phyloP scores from a whole-genome alignment of 2,329 filamentous ascomycete genomes.

The Talaromyces marneffei region DNA sequence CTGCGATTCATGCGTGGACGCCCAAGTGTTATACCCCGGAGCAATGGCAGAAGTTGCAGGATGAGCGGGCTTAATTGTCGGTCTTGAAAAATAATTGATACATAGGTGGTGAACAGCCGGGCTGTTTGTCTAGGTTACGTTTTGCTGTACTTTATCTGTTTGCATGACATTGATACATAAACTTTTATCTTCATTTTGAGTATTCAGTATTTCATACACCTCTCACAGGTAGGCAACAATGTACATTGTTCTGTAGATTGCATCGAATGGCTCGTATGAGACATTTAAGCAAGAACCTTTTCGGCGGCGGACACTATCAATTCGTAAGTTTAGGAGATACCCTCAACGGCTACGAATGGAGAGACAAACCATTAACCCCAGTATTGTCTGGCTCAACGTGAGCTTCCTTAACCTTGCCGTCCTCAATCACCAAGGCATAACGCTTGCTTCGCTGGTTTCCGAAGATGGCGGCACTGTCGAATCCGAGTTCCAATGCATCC shows the following conservation, averaged over 20 bases:
- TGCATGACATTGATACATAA: background rate
- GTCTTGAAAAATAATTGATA: background rate
- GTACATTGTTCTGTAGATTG: background rate
- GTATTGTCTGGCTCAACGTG: slow-evolving; percentile 87
- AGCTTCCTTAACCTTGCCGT: slow-evolving; percentile 76
- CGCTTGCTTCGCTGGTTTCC: slow-evolving; percentile 79
- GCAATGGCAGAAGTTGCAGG: slow-evolving; percentile 70
- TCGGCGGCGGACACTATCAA: slow-evolving; percentile 44
- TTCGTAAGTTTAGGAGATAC: slow-evolving; percentile 8
- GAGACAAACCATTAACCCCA: slow-evolving; percentile 60
- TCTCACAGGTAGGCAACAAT: background rate
- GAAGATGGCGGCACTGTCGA: slow-evolving; percentile 74
- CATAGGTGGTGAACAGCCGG: slow-evolving; percentile 1
- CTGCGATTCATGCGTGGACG: slow-evolving; percentile 88
- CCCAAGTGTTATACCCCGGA: slow-evolving; percentile 88
- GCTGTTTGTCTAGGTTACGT: slow-evolving; percentile 9
- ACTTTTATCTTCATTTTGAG: background rate
- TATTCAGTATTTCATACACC: background rate
- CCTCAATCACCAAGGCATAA: slow-evolving; percentile 74
- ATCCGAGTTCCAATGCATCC: slow-evolving; percentile 73
- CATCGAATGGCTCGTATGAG: background rate
- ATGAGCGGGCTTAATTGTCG: slow-evolving; percentile 24
- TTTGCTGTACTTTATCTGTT: background rate
- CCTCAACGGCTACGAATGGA: background rate
- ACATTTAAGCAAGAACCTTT: slow-evolving; percentile 41